Evolutionary conservation across 768 basidiomycete genomes (phyloP).

Genomic region (Lentinus brumalis): DNA sequence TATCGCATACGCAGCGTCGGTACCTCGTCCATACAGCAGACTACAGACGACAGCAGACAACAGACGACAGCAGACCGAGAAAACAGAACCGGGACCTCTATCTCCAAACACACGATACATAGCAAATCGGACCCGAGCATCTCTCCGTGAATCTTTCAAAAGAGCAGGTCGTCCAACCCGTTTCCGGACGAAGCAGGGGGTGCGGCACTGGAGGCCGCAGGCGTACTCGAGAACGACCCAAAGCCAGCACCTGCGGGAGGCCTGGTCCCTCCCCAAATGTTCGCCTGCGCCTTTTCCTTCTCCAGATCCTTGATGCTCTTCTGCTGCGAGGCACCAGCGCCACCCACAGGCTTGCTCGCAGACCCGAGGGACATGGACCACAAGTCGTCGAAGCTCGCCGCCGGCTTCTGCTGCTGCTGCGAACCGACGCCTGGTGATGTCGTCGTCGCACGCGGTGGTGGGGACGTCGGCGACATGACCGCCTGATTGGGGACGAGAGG

Average conservation of each 20-base stretch:
- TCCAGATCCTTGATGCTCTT: conserved; percentile 88
- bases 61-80: background rate
- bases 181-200: conserved; percentile 24
- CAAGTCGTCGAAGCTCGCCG: conserved; percentile 77
- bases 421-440: conserved; percentile 24
- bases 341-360: conserved; percentile 37
- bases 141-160: conserved; percentile 26
- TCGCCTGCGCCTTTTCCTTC: conserved; percentile 80
- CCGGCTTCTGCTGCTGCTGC: conserved; percentile 32
- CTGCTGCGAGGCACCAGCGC: conserved; percentile 26
- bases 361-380: conserved; percentile 81
- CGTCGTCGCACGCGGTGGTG: conserved; percentile 29
- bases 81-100: conserved; percentile 13
- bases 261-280: conserved; percentile 67
- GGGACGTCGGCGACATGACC: conserved; percentile 27
- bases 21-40: too few species aligned
- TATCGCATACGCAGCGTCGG: too few species aligned
- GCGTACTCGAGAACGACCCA: conserved; percentile 29
- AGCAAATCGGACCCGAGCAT: too few species aligned
- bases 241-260: conserved; percentile 29
- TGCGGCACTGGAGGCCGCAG: conserved; percentile 21
- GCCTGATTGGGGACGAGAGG: conserved; percentile 12
- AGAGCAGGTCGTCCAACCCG: conserved; percentile 43
- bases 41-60: too few species aligned
- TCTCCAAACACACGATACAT: conserved; percentile 10